Percentiles rank a stretch among this genome's conserved stretches.
Conservation (phyloP, 192 early-diverging fungal species). For the Coemansia sp. region DNA sequence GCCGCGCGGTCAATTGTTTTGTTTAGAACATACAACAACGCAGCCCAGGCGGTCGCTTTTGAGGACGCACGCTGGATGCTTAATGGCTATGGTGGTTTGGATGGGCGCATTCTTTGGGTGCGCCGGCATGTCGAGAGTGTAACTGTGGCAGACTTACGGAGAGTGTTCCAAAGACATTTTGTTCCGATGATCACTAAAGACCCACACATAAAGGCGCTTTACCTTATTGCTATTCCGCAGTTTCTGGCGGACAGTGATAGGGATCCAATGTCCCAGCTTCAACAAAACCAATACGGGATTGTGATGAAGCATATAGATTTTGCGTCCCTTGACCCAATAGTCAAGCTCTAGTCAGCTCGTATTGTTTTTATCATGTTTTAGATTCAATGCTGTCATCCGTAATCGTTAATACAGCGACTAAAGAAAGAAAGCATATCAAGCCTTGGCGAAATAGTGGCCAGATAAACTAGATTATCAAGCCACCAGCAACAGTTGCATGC, state of each 20-base stretch:
- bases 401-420: no score
- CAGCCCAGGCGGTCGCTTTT: constrained; percentile 19
- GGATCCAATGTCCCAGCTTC: constrained; percentile 20
- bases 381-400: no score
- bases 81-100: constrained; percentile 33
- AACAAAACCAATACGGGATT: constrained; percentile 36
- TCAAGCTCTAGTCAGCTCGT: constrained; percentile 9
- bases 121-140: constrained; percentile 38
- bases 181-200: constrained; percentile 32
- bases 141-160: constrained; percentile 32
- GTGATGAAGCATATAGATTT: constrained; percentile 28
- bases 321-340: constrained; percentile 32
- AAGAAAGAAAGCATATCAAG: no score
- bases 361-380: no score
- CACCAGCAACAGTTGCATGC: no score
- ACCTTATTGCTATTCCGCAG: constrained; percentile 42
- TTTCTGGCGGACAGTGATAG: constrained; percentile 9
- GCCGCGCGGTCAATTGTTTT: constrained; percentile 36
- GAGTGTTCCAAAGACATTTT: constrained; percentile 30
- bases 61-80: constrained; percentile 39
- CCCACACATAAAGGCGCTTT: constrained; percentile 17
- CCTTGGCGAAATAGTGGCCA: no score
- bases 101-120: constrained; percentile 43
- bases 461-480: no score
- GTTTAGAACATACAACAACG: constrained; percentile 22